A percentile compares a stretch with the other conserved stretches of the same genome.
Conservation (phyloP, 2,329 filamentous ascomycete genomes). For the Whalleya microplaca region DNA sequence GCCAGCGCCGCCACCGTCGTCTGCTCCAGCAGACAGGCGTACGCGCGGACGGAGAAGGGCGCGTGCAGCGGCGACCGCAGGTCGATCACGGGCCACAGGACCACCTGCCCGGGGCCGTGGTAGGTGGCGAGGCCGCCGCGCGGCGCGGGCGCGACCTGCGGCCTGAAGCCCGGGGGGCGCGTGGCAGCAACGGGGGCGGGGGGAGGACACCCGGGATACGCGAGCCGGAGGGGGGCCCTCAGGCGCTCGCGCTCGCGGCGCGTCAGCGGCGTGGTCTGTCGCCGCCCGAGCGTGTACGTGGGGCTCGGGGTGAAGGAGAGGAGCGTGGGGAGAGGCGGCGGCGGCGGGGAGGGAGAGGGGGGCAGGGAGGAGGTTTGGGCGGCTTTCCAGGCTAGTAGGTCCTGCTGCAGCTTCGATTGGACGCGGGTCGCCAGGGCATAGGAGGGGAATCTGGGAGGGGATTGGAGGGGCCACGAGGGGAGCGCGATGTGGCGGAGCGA, state of each 20-base stretch:
- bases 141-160: constrained; percentile 70
- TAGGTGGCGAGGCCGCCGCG: constrained; percentile 93
- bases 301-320: constrained; percentile 82
- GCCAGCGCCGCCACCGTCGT: constrained; percentile 70
- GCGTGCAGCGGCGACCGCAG: constrained; percentile 63
- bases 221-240: constrained; percentile 40
- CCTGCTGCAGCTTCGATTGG: constrained; percentile 45
- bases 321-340: constrained; percentile 52
- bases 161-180: too few relatives aligned
- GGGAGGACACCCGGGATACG: constrained; percentile 25
- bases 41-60: constrained; percentile 70
- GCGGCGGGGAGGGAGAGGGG: constrained; percentile 24
- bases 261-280: constrained; percentile 62
- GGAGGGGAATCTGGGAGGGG: constrained; percentile 34
- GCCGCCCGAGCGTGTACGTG: constrained; percentile 87
- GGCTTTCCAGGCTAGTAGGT: constrained; percentile 63
- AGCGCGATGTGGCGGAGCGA: constrained; percentile 45
- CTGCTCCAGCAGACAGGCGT: constrained; percentile 78
- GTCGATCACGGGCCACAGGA: constrained; percentile 92
- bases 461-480: constrained; percentile 27
- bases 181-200: constrained; percentile 9
- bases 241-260: constrained; percentile 50
- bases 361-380: constrained; percentile 8
- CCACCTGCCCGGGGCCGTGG: constrained; percentile 90
- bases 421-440: constrained; percentile 44